A percentile compares a stretch with the other conserved stretches of the same genome.
Conservation (phyloP, 768 basidiomycete genomes). For the Clitopilus hobsonii region DNA sequence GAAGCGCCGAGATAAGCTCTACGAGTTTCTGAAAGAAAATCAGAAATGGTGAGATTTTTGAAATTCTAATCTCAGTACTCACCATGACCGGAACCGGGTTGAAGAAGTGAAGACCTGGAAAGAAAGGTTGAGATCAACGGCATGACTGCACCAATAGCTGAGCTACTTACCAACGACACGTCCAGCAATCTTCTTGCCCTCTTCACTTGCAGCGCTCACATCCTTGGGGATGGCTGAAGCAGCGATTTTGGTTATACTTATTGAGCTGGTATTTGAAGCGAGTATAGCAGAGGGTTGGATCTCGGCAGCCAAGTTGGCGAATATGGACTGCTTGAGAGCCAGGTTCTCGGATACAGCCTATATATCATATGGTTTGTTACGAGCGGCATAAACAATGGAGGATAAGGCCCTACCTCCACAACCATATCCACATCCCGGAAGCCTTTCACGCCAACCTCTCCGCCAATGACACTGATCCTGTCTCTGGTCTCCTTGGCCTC, state of each 20-base stretch:
- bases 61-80: constrained; percentile 14
- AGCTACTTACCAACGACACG: constrained; percentile 71
- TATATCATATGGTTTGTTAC: not conserved
- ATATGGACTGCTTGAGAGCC: constrained; percentile 73
- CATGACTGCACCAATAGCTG: not conserved
- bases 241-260: constrained; percentile 92
- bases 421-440: constrained; percentile 86
- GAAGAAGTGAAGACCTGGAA: constrained; percentile 84
- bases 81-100: constrained; percentile 98
- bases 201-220: constrained; percentile 50
- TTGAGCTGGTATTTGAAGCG: constrained; percentile 91
- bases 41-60: not conserved
- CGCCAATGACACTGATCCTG: constrained; percentile 56
- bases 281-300: constrained; percentile 74
- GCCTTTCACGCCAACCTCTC: constrained; percentile 42
- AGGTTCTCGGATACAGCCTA: constrained; percentile 88
- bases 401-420: constrained; percentile 58
- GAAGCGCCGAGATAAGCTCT: constrained; percentile 91
- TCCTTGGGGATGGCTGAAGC: constrained; percentile 66
- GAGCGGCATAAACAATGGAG: not conserved
- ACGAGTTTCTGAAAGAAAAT: constrained; percentile 66
- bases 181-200: constrained; percentile 58
- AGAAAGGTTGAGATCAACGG: not conserved
- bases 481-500: constrained; percentile 73
- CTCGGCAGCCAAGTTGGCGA: constrained; percentile 62